phyloP scores from a whole-genome alignment of 768 basidiomycete species.

The Trametes cubensis region DNA sequence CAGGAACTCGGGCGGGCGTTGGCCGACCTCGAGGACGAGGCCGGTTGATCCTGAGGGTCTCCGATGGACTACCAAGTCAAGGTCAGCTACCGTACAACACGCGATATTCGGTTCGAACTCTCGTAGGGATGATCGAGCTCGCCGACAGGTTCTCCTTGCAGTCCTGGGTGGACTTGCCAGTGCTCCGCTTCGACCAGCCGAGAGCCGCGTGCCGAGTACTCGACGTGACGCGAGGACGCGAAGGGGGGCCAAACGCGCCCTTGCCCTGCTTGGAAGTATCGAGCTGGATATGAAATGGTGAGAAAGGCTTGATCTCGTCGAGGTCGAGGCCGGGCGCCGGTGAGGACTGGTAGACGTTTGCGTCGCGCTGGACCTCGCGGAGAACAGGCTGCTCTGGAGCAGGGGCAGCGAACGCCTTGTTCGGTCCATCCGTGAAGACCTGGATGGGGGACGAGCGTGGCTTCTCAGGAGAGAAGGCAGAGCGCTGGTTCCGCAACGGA shows the following conservation, averaged over 20 bases:
- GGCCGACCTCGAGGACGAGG: conserved; percentile 50
- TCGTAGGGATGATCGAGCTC: conserved; percentile 54
- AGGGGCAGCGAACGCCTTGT: conserved; percentile 22
- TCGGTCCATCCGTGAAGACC: conserved; percentile 24
- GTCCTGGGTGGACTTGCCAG: conserved; percentile 46
- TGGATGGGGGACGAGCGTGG: conserved; percentile 34
- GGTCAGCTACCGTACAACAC: background rate
- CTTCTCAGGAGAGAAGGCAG: conserved; percentile 48
- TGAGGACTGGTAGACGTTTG: conserved; percentile 34
- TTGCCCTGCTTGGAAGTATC: conserved; percentile 42
- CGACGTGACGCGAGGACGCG: conserved; percentile 57
- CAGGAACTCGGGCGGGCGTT: conserved; percentile 36
- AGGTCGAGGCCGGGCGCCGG: conserved; percentile 43
- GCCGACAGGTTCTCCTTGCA: conserved; percentile 49
- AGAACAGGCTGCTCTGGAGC: conserved; percentile 37
- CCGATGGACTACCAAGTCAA: conserved; percentile 37
- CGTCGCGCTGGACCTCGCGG: conserved; percentile 47
- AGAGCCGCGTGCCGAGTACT: conserved; percentile 57
- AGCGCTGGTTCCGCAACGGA: conserved; percentile 53
- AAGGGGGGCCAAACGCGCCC: conserved; percentile 32
- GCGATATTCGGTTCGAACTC: conserved; percentile 33
- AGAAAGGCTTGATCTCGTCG: conserved; percentile 46
- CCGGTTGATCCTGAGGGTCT: conserved; percentile 46
- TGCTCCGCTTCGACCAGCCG: conserved; percentile 68
- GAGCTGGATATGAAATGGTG: conserved; percentile 41